Base-by-base conservation (phyloP, 495 filamentous ascomycete species). In the Podospora sp. region DNA sequence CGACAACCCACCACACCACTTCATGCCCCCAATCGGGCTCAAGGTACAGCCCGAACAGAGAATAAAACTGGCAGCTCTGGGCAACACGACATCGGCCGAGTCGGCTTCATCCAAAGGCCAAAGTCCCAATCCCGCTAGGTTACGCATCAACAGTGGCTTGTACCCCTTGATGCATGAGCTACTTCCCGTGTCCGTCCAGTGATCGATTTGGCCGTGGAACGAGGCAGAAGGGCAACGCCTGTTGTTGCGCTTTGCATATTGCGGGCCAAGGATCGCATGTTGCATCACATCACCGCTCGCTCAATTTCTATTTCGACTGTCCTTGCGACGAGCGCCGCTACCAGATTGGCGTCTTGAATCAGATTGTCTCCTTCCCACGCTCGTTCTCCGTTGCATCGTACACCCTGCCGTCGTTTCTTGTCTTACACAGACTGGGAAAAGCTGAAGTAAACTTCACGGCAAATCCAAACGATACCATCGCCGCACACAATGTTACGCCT, bases 401-500 rank as follows among this genome's bases (percentile, higher is more conserved):
- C 20, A 22, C 52, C 52, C 52, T 55, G 40, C 52, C 14, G 9
- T 55, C 14, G 20, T 55, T 22, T n/a, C 2, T n/a, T 3, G 52
- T 24, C 6, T 24, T 22, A 55, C 26, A 49, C n/a, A n/a, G n/a
- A n/a, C n/a, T n/a, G n/a, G 60, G 49, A 61, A 12, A 18, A 6
- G 29, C 5, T 14, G 16, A 46, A 18, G 11, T 4, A 46, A 6
- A 46, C 40, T 46, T 46, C 40, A 11, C 40, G 40, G 14, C 2
- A 12, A 46, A 14, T 14, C 14, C 40, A 46, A 46, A 2, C 40
- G 14, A 18, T 36, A 36, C n/a, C 12, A 68, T 16, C 56, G 40
- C 20, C 35, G 9, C 6, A 1, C 52, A 73, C 33, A 25, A 76
- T 78, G 74, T 40, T 72, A 46, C 74, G 74, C 51, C 87, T 84